Base-by-base conservation (phyloP, 257 asterid species). In the Orobanche coerulescens region DNA sequence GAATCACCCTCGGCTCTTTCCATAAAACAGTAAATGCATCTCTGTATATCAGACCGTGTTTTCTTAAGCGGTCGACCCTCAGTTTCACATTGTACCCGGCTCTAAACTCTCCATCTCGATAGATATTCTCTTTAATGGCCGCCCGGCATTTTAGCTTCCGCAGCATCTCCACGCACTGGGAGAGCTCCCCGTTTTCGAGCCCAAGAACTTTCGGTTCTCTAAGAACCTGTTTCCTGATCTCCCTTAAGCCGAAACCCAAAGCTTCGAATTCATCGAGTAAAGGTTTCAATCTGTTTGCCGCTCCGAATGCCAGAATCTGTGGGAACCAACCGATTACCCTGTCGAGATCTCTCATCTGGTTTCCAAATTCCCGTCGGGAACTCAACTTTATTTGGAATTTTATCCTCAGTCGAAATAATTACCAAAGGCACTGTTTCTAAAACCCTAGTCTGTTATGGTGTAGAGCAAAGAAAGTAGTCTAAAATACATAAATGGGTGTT, bases 1-100 rank as follows among this genome's bases (percentile, higher is more conserved):
- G 49, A 58, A 92, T 77, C 61, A 71, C 82, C 73, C 96, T 74
- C 0, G 96, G 98, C 78, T 92, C 98, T 67, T 81, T 92, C 95
- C 95, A 84, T 40, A 92, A 42, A 52, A 92, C 84, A 0, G 72
- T 64, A 59, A 79, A 92, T 20, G 95, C 98, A 65, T 82, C 95
- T 68, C 85, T 79, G 25, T 71, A 73, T 13, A 70, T 82, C 82
- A 92, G 51, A 5, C 95, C 93, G 18, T 78, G 76, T 65, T 69
- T 70, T 67, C 81, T 71, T 64, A 92, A 82, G 75, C 79, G 85
- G 69, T 86, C 95, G 43, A 84, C 70, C 72, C 90, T 81, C 66
- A 76, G 50, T 61, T 88, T 92, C 57, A 74, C 93, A 58, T 67
- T 72, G 65, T 75, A 86, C 6, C 81, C 94, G 9, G 93, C 94